Base-by-base conservation (phyloP, 2,329 filamentous ascomycete genomes). In the Pseudogymnoascus sp. region DNA sequence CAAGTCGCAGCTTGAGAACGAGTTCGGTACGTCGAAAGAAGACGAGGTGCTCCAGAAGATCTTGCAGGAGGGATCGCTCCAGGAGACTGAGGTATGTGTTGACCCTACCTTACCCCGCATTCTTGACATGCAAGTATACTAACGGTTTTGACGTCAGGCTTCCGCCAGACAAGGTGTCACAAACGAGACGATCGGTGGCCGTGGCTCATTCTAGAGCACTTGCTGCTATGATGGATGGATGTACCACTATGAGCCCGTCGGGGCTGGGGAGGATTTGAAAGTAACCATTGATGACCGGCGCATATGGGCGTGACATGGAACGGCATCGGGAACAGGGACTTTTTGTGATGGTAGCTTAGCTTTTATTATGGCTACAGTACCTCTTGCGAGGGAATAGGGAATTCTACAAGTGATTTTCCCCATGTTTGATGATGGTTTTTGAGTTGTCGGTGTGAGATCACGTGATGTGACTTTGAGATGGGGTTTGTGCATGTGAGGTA, bases 41-140 rank as follows among this genome's bases (percentile, higher is more conserved):
- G 92, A 97, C 6, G 89, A 93, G 0, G 87, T 88, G 63, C 87
- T 97, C 71, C 84, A 84, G 77, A 79, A 85, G 77, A 96, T 99
- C 66, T 79, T 97, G 42, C 82, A 90, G 77, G 84, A 84, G 73
- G 93, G 93, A 21, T 79, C 79, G 13, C 73, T 87, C 61, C 87
- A 94, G 76, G 82, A 84, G 70, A 72, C 74, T 39, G 75, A 79
- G 74, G 84, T 86, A 76, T 65, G 79, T 74, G 52, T 42, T 59
- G n/a, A 15, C 36, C n/a, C 36, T 27, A n/a, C 12, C 58, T 6
- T 40, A 59, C 35, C 58, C 33, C 33, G 37, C 33, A 12, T 25
- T 10, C 55, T 25, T 25, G n/a, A 1, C n/a, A 21, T n/a, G 25
- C 36, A 59, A 27, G 35, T 39, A 59, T 59, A 27, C 48, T 55